These are phyloP conservation scores for Rubia tinctorum DNA, from an alignment of 305 asterid species.

Conservation along the genomic window DNA sequence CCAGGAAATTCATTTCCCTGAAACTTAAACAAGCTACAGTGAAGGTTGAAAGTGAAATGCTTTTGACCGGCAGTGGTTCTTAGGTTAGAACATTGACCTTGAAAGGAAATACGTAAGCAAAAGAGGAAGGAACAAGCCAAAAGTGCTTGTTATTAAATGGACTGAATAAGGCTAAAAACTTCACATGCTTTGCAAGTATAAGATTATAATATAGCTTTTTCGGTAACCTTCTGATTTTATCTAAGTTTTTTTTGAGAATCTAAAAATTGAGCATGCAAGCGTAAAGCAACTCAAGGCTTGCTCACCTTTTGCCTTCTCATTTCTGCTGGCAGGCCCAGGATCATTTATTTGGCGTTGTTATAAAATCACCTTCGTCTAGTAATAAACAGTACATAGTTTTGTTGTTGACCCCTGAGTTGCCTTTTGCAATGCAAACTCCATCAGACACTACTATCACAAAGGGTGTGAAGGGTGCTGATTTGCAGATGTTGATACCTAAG, in stretches of 20 bases:
- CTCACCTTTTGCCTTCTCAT: conserved; percentile 18
- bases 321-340: conserved; percentile 69
- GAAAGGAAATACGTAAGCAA: not conserved
- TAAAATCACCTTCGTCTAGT: conserved; percentile 70
- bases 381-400: conserved; percentile 74
- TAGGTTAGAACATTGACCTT: not conserved
- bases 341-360: conserved; percentile 88
- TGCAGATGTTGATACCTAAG: conserved; percentile 83
- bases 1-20: not conserved
- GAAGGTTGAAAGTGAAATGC: not conserved
- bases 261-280: not conserved
- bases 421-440: conserved; percentile 41
- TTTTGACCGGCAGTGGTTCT: not conserved
- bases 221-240: not conserved
- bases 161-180: too few relatives aligned
- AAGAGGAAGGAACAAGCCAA: too few relatives aligned
- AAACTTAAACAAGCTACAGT: not conserved
- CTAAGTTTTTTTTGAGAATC: not conserved
- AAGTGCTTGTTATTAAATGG: not conserved
- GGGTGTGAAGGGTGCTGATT: conserved; percentile 44
- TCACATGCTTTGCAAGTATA: conserved; percentile 3
- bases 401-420: conserved; percentile 77
- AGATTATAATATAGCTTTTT: not conserved
- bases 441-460: conserved; percentile 32
- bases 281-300: not conserved